phyloP scores from a whole-genome alignment of 306 rosid species.

The Trifolium fragiferum region DNA sequence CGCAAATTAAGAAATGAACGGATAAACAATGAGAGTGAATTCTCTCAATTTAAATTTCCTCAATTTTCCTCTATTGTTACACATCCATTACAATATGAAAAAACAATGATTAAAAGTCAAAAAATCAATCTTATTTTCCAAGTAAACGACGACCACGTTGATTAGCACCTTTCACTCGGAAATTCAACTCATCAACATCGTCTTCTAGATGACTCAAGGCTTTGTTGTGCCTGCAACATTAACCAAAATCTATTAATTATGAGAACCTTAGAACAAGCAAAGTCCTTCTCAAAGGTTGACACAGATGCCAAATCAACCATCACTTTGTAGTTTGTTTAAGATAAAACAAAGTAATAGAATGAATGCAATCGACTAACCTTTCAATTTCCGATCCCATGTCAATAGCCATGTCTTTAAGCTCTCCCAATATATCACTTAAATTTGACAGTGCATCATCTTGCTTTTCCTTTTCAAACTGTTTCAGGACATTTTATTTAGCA shows the following conservation, averaged over 20 bases:
- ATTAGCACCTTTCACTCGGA: conserved; percentile 69
- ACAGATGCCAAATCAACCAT: conserved; percentile 16
- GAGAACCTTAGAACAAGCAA: neutral
- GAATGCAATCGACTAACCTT: conserved; percentile 56
- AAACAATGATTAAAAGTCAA: conserved; percentile 9
- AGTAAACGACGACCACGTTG: conserved; percentile 81
- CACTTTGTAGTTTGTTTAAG: conserved; percentile 7
- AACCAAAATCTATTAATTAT: conserved; percentile 27
- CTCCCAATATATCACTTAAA: conserved; percentile 80
- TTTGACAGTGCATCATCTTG: conserved; percentile 91
- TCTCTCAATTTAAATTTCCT: too few species aligned
- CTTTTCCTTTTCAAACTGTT: conserved; percentile 77
- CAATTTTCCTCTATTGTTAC: too few species aligned
- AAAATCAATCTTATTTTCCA: conserved; percentile 61
- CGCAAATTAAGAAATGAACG: too few species aligned
- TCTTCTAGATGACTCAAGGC: conserved; percentile 54
- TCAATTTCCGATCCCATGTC: conserved; percentile 97
- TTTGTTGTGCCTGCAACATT: conserved; percentile 69
- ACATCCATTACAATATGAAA: conserved; percentile 12
- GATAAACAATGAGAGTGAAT: too few species aligned
- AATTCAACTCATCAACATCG: conserved; percentile 75
- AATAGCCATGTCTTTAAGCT: conserved; percentile 91
- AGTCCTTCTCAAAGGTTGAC: conserved; percentile 17
- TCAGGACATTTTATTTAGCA: conserved; percentile 30
- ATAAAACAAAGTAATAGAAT: conserved; percentile 26